Conservation (phyloP, 345 rosid genomes). For the Populus ilicifolia region DNA sequence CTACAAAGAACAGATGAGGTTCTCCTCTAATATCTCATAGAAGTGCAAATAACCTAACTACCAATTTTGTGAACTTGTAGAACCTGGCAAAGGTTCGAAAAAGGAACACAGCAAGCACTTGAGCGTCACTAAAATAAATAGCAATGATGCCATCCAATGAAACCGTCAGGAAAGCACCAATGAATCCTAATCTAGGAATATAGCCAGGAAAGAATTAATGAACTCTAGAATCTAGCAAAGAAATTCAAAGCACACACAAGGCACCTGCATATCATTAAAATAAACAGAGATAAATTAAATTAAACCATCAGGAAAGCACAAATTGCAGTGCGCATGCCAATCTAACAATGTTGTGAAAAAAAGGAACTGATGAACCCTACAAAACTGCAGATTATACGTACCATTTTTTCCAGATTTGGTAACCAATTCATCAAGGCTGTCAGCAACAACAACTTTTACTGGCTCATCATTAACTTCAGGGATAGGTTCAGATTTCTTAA, state of each 20-base stretch:
- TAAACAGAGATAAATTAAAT: not conserved
- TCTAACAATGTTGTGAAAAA: not conserved
- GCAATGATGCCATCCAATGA: not conserved
- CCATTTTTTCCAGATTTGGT: constrained; percentile 86
- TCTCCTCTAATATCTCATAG: too few relatives aligned
- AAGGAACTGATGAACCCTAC: not conserved
- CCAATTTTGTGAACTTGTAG: not conserved
- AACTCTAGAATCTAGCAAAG: not conserved
- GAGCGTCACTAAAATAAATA: too few relatives aligned
- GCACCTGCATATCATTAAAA: not conserved
- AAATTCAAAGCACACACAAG: not conserved
- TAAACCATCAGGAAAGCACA: not conserved
- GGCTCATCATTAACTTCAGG: constrained; percentile 81
- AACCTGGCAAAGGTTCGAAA: not conserved
- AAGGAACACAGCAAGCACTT: not conserved
- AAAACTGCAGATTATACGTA: constrained; percentile 12
- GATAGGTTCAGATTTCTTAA: constrained; percentile 79
- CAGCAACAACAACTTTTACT: constrained; percentile 91
- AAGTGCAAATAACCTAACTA: too few relatives aligned
- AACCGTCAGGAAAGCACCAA: not conserved
- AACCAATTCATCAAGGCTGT: constrained; percentile 67
- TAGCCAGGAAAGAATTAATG: not conserved
- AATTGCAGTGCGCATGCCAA: not conserved
- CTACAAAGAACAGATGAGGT: too few relatives aligned
- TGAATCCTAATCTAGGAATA: not conserved